phyloP scores from a whole-genome alignment of 169 alveolate genomes.

The Amoebophrya sp. region DNA sequence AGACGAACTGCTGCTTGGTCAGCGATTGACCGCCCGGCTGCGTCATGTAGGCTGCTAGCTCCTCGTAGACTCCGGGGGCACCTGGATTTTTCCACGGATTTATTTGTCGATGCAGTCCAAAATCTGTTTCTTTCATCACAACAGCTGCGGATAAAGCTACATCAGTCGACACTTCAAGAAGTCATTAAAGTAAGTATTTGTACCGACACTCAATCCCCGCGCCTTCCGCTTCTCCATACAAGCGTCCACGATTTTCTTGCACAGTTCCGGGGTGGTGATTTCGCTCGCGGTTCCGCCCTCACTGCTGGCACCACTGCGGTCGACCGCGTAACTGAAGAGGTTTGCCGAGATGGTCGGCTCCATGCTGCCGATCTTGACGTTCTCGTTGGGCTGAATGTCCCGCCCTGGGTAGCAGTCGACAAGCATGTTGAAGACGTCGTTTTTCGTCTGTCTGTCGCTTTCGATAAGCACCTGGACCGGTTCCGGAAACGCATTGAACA shows the following conservation, averaged over 20 bases:
- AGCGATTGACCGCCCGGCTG: background rate
- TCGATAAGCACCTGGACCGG: background rate
- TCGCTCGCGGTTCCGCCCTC: background rate
- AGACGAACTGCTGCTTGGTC: background rate
- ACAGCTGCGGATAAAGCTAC: too few relatives aligned
- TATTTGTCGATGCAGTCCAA: too few relatives aligned
- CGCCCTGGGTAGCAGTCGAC: background rate
- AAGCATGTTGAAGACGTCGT: background rate
- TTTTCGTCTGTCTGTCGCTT: background rate
- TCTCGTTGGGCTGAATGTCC: background rate
- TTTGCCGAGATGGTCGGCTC: background rate
- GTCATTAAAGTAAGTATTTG: too few relatives aligned
- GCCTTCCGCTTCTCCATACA: background rate
- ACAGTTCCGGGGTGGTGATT: background rate
- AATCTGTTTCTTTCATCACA: too few relatives aligned
- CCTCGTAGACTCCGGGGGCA: background rate
- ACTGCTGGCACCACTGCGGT: background rate
- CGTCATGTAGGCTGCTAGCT: background rate
- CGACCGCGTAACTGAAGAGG: background rate
- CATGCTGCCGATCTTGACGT: background rate
- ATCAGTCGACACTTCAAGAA: too few relatives aligned
- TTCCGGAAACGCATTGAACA: background rate
- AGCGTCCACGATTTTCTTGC: background rate
- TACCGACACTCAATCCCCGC: background rate
- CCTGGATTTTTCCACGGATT: too few relatives aligned